Conservation (phyloP, 2,329 filamentous ascomycete species). For the Scortechinia acanthostroma region DNA sequence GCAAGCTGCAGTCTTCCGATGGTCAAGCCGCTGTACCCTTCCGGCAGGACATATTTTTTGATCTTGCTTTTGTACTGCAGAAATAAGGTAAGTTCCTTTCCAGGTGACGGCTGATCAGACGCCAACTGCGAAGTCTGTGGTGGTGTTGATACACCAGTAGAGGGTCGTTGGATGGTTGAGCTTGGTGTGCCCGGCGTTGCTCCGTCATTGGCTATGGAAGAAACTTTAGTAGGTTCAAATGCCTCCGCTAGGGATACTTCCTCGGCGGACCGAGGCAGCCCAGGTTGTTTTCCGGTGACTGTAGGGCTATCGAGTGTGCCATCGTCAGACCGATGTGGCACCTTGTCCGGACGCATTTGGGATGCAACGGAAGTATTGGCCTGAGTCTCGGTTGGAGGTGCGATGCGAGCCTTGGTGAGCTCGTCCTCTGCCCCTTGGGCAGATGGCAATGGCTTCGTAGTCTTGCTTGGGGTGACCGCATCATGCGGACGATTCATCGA, state of each 20-base stretch:
- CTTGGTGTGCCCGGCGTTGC: not conserved
- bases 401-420: conserved; percentile 44
- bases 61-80: conserved; percentile 94
- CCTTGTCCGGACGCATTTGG: conserved; percentile 11
- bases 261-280: not conserved
- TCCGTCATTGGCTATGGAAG: not conserved
- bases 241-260: not conserved
- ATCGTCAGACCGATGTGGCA: too few species aligned
- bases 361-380: conserved; percentile 15
- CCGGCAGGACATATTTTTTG: conserved; percentile 85
- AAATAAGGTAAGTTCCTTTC: conserved; percentile 87
- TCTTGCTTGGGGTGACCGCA: conserved; percentile 38
- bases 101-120: conserved; percentile 55
- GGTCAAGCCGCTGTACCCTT: conserved; percentile 77
- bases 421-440: conserved; percentile 52
- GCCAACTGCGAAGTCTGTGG: conserved; percentile 33
- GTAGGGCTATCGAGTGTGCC: conserved; percentile 37
- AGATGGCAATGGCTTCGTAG: conserved; percentile 24
- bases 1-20: conserved; percentile 85
- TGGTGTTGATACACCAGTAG: conserved; percentile 42
- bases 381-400: conserved; percentile 61
- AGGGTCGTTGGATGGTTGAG: conserved; percentile 13
- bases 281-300: conserved; percentile 9
- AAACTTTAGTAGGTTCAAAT: not conserved
- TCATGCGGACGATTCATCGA: conserved; percentile 10